These are phyloP conservation scores for Chlorencoelia australis DNA, from an alignment of 2,329 filamentous ascomycete species.

Conservation along the genomic window DNA sequence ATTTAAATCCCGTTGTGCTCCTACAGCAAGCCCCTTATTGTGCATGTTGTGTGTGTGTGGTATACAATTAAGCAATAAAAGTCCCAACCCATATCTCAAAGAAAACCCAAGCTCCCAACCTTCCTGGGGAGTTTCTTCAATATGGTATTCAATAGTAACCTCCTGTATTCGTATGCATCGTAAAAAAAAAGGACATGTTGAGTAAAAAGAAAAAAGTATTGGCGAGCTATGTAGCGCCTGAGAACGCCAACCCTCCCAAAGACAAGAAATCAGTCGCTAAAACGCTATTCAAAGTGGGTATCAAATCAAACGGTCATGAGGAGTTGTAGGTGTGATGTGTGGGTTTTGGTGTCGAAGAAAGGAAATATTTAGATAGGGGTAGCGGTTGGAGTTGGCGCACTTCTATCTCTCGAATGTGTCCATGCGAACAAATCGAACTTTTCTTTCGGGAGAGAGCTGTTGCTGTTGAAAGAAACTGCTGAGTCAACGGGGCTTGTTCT, in stretches of 20 bases:
- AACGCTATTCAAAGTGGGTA: conserved; percentile 30
- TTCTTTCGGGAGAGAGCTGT: conserved; percentile 31
- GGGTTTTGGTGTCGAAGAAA: conserved; percentile 6
- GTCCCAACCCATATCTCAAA: neutral
- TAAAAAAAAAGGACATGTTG: neutral
- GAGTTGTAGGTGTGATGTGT: conserved; percentile 8
- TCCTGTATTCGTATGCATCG: neutral
- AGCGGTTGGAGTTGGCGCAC: neutral
- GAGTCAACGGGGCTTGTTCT: conserved; percentile 22
- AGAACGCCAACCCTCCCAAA: neutral
- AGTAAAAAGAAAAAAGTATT: neutral
- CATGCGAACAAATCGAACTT: conserved; percentile 43
- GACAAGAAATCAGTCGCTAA: conserved; percentile 25
- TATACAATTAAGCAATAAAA: too few relatives aligned
- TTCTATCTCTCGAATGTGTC: conserved; percentile 31
- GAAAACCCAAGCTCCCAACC: neutral
- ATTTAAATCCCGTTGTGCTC: too few relatives aligned
- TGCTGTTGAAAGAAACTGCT: conserved; percentile 10
- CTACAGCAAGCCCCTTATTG: too few relatives aligned
- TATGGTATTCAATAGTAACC: neutral
- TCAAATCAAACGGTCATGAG: conserved; percentile 24
- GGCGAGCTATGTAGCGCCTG: neutral
- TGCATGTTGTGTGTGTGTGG: too few relatives aligned
- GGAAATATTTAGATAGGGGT: conserved; percentile 3
- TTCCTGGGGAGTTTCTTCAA: neutral